These are phyloP conservation scores for Barnettozyma salicaria DNA, from an alignment of 805 yeast species.

Conservation along the genomic window DNA sequence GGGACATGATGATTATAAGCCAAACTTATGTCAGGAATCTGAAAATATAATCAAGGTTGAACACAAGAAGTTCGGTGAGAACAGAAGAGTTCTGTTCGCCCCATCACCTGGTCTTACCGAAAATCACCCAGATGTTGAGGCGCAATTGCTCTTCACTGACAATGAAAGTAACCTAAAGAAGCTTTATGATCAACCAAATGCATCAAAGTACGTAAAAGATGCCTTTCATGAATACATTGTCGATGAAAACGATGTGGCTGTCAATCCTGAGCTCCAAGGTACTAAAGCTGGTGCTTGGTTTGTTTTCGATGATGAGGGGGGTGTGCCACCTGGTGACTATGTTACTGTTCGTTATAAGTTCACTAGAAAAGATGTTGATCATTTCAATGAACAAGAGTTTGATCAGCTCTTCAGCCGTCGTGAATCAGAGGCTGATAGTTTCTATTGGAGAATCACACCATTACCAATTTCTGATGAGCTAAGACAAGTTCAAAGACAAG, in stretches of 20 bases:
- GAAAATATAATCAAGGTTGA: slow-evolving; percentile 49
- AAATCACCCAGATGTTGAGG: slow-evolving; percentile 59
- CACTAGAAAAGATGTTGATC: slow-evolving; percentile 37
- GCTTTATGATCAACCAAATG: slow-evolving; percentile 48
- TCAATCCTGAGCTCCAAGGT: slow-evolving; percentile 66
- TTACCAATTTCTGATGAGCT: slow-evolving; percentile 75
- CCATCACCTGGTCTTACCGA: slow-evolving; percentile 76
- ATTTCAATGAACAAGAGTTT: slow-evolving; percentile 66
- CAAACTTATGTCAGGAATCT: slow-evolving; percentile 38
- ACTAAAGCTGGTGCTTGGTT: slow-evolving; percentile 86
- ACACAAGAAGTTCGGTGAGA: slow-evolving; percentile 64
- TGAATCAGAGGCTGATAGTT: slow-evolving; percentile 85
- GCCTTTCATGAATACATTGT: slow-evolving; percentile 85
- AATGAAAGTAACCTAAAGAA: slow-evolving; percentile 75
- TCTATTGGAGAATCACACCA: slow-evolving; percentile 85
- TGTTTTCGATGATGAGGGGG: slow-evolving; percentile 67
- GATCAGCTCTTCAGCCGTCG: slow-evolving; percentile 65
- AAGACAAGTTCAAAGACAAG: slow-evolving; percentile 83
- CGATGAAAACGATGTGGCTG: slow-evolving; percentile 48
- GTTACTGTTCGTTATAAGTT: slow-evolving; percentile 79
- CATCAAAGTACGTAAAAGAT: slow-evolving; percentile 69
- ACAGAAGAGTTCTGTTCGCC: slow-evolving; percentile 58
- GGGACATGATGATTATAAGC: slow-evolving; percentile 55
- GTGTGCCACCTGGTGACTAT: slow-evolving; percentile 81
- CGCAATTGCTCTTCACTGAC: slow-evolving; percentile 75